phyloP scores from a whole-genome alignment of 805 yeast species.

The Pichia thaimueangensis region DNA sequence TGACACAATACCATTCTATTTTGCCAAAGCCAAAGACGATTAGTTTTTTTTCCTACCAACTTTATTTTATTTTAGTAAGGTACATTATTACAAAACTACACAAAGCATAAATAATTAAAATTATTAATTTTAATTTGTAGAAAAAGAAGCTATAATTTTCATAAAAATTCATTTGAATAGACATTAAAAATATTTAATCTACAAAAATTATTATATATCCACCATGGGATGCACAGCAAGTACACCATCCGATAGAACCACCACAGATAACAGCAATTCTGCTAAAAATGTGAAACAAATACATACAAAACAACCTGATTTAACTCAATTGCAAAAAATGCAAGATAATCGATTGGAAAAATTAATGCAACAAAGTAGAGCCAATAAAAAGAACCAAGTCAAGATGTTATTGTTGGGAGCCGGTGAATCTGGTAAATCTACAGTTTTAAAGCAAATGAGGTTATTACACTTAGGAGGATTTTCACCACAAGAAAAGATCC shows the following conservation, averaged over 20 bases:
- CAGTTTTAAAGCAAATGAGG: constrained; percentile 84
- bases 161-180: no score
- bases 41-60: no score
- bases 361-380: constrained; percentile 45
- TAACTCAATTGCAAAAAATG: constrained; percentile 25
- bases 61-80: no score
- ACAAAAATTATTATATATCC: not conserved
- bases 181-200: no score
- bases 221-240: constrained; percentile 67
- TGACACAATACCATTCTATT: no score
- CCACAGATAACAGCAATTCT: not conserved
- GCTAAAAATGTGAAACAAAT: not conserved
- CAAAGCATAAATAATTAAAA: no score
- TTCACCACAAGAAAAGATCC: constrained; percentile 66
- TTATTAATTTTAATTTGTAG: no score
- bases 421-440: constrained; percentile 92
- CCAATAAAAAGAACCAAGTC: constrained; percentile 50
- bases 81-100: no score
- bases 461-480: constrained; percentile 83
- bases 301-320: constrained; percentile 17
- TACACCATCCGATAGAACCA: constrained; percentile 23
- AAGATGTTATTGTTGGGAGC: constrained; percentile 82
- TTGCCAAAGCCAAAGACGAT: no score
- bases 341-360: constrained; percentile 44
- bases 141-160: no score